Evolutionary conservation across 2,329 filamentous ascomycete species (phyloP).

Genomic region (Aureobasidium sp.): DNA sequence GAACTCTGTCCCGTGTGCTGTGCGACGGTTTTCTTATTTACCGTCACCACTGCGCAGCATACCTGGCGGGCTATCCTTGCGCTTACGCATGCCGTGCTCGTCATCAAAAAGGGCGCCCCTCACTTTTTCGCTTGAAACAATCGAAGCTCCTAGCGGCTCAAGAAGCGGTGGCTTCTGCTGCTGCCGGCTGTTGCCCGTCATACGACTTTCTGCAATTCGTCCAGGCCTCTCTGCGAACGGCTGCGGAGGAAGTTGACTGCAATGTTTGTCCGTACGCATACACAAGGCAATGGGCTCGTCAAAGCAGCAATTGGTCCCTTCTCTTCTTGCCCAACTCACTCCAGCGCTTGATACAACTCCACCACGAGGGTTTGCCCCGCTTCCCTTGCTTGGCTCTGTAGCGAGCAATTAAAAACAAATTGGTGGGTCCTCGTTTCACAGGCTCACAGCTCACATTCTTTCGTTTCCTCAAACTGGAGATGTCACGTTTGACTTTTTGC

Average conservation of each 20-base stretch:
- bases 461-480: conserved; percentile 13
- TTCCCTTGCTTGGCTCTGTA: conserved; percentile 13
- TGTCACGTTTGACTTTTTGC: conserved; percentile 13
- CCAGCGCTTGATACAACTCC: not conserved
- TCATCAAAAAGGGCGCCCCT: conserved; percentile 12
- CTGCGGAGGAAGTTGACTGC: not conserved
- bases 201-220: conserved; percentile 3
- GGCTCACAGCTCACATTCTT: conserved; percentile 14
- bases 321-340: no score
- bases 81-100: conserved; percentile 14
- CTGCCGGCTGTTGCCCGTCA: not conserved
- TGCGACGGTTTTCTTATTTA: conserved; percentile 7
- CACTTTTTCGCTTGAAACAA: conserved; percentile 14
- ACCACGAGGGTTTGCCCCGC: conserved; percentile 11
- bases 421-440: conserved; percentile 14
- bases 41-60: conserved; percentile 11
- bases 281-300: not conserved
- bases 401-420: conserved; percentile 13
- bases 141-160: conserved; percentile 9
- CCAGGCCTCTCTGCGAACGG: not conserved
- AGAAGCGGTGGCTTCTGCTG: not conserved
- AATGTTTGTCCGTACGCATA: not conserved
- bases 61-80: conserved; percentile 13
- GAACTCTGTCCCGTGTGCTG: conserved; percentile 14
- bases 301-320: not conserved